Percentiles rank a stretch among this genome's conserved stretches.
Conservation (phyloP, 192 early-diverging fungal genomes). For the Nowakowskiella sp. region DNA sequence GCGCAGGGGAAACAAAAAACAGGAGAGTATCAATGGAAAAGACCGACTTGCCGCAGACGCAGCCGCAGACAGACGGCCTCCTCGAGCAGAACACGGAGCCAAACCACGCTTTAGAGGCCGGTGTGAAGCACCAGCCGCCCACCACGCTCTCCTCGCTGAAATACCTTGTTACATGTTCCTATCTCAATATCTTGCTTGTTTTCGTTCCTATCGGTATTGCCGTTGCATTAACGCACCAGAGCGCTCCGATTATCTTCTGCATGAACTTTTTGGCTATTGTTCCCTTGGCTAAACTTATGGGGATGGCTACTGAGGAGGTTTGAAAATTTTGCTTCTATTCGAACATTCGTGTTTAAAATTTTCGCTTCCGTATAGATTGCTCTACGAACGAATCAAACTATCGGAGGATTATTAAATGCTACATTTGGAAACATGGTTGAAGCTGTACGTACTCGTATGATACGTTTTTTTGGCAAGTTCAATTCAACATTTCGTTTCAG, state of each 20-base stretch:
- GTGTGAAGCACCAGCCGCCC: slow-evolving; percentile 1
- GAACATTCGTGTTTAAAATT: slow-evolving; percentile 4
- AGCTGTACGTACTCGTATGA: slow-evolving; percentile 20
- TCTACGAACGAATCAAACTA: slow-evolving; percentile 55
- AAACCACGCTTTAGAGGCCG: no score
- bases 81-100: no score
- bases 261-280: slow-evolving; percentile 86
- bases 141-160: slow-evolving; percentile 37
- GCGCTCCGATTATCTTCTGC: slow-evolving; percentile 57
- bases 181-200: slow-evolving; percentile 62
- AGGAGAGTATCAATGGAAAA: no score
- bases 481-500: slow-evolving; percentile 5
- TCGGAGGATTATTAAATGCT: slow-evolving; percentile 78
- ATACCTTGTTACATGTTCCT: slow-evolving; percentile 41
- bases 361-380: slow-evolving; percentile 17
- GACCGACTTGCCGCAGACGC: no score
- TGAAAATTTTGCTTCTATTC: not conserved
- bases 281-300: slow-evolving; percentile 81
- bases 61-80: no score
- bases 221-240: slow-evolving; percentile 56
- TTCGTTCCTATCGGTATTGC: slow-evolving; percentile 76
- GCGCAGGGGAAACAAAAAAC: no score
- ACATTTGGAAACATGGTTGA: slow-evolving; percentile 84
- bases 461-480: not conserved
- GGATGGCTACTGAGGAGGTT: slow-evolving; percentile 81